A percentile compares a stretch with the other conserved stretches of the same genome.
Evolutionary conservation across 176 grass and related monocot species (phyloP).

Genomic region (Oryza longistaminata): DNA sequence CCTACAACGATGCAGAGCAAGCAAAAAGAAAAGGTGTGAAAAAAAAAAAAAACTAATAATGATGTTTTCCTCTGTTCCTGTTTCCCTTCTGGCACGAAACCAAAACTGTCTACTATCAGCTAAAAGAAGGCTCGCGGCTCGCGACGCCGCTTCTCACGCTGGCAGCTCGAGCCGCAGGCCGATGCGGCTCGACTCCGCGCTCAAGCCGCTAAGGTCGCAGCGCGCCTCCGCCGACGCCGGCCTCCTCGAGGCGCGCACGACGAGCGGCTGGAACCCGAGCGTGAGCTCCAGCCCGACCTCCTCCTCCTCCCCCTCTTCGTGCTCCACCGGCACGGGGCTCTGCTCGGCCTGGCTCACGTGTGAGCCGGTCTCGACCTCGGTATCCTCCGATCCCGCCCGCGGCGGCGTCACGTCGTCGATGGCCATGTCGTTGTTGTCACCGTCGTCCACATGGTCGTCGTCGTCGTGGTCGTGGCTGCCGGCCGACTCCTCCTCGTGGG

Average conservation of each 20-base stretch:
- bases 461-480: constrained; percentile 41
- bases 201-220: constrained; percentile 8
- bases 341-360: constrained; percentile 67
- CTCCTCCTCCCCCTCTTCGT: constrained; percentile 8
- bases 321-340: background rate
- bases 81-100: constrained; percentile 11
- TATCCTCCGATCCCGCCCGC: constrained; percentile 40
- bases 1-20: background rate
- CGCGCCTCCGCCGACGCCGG: background rate
- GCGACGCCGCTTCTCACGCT: background rate
- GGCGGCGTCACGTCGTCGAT: background rate
- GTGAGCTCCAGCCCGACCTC: constrained; percentile 52
- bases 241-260: background rate
- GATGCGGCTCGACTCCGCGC: constrained; percentile 13
- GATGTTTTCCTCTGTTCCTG: background rate
- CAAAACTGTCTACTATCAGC: constrained; percentile 19
- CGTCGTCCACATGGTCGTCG: background rate
- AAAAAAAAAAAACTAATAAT: background rate
- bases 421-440: background rate
- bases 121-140: no score
- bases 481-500: constrained; percentile 43
- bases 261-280: constrained; percentile 38
- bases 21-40: background rate
- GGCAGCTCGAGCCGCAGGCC: constrained; percentile 35
- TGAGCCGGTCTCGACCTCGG: constrained; percentile 43